Percentiles rank a stretch among this genome's conserved stretches.
These are phyloP conservation scores for Allomyces macrogynus DNA, from an alignment of 192 early-diverging fungal genomes.

Conservation along the genomic window DNA sequence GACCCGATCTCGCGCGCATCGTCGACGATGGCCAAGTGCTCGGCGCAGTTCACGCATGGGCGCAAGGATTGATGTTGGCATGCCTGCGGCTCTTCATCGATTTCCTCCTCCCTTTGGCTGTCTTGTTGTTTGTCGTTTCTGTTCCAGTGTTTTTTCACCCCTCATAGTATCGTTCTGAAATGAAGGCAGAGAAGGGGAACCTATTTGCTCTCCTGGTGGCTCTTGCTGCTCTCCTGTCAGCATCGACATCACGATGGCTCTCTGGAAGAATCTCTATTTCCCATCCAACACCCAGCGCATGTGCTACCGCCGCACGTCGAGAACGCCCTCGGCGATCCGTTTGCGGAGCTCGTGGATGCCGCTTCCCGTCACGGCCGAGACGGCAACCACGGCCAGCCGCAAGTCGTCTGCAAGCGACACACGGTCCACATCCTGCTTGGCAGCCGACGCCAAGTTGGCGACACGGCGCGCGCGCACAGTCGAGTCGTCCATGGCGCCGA, in stretches of 20 bases:
- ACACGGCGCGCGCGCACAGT: background rate
- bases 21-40: constrained; percentile 91
- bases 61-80: background rate
- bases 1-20: constrained; percentile 81
- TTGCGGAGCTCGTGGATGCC: no score
- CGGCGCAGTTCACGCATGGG: constrained; percentile 18
- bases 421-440: no score
- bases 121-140: no score
- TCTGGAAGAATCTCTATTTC: no score
- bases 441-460: no score
- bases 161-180: background rate
- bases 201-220: background rate
- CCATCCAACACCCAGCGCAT: no score
- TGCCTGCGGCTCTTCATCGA: background rate
- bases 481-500: no score
- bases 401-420: no score
- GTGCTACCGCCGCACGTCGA: no score
- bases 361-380: no score
- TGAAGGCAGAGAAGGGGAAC: background rate
- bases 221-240: background rate
- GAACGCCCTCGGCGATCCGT: no score
- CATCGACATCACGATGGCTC: background rate
- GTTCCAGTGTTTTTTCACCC: background rate
- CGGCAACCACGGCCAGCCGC: no score
- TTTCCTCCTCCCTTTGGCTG: background rate